Evolutionary conservation across 2,329 filamentous ascomycete genomes (phyloP).

Genomic region (Colletotrichum karsti): DNA sequence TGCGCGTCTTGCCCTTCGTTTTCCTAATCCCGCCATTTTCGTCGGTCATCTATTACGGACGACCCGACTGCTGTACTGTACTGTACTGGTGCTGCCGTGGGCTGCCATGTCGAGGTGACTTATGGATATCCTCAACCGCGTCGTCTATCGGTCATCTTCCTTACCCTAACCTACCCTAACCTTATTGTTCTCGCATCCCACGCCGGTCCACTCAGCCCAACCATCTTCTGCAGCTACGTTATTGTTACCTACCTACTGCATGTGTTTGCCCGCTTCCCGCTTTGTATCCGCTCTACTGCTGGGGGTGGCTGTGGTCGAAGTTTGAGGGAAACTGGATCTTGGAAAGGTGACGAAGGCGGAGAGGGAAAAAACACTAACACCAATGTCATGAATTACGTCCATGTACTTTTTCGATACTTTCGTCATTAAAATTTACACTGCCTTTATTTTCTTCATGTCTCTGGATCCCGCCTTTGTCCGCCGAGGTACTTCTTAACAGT

Average conservation of each 20-base stretch:
- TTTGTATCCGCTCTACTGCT: neutral
- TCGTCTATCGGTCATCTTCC: neutral
- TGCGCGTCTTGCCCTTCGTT: conserved; percentile 13
- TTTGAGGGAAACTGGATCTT: neutral
- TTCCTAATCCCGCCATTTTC: conserved; percentile 8
- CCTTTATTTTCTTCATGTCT: neutral
- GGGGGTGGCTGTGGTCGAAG: conserved; percentile 3
- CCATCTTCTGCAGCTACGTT: neutral
- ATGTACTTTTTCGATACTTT: neutral
- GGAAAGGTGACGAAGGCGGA: neutral
- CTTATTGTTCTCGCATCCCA: neutral
- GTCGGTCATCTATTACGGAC: conserved; percentile 12
- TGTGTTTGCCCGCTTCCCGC: conserved; percentile 16
- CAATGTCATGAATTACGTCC: neutral
- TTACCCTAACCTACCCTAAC: conserved; percentile 24
- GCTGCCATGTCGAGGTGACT: no score
- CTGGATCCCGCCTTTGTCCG: conserved; percentile 2
- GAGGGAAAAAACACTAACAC: neutral
- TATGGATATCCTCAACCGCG: neutral
- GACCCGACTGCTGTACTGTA: conserved; percentile 3
- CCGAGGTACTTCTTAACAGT: neutral
- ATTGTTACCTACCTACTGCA: conserved; percentile 12
- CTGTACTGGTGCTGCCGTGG: neutral
- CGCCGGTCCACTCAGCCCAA: neutral
- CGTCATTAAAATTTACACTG: neutral